Conservation (phyloP, 2,329 filamentous ascomycete species). For the Pseudogymnoascus verrucosus region DNA sequence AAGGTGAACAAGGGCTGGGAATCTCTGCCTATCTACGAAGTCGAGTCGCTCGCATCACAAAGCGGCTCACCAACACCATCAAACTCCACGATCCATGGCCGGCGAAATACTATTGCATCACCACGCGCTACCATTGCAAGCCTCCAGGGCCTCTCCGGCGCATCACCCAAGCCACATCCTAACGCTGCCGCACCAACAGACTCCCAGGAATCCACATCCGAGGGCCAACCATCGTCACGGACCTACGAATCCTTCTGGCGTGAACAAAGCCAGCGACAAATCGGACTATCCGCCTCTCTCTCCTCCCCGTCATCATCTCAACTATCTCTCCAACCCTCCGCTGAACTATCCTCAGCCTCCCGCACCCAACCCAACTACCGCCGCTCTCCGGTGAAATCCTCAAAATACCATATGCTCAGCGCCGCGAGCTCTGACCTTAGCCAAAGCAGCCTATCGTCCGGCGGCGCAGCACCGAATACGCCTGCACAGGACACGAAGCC, state of each 20-base stretch:
- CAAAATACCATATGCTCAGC: constrained; percentile 18
- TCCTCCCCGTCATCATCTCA: constrained; percentile 37
- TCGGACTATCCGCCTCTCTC: constrained; percentile 34
- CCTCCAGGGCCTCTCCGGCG: constrained; percentile 23
- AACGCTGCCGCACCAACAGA: constrained; percentile 19
- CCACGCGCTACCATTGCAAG: constrained; percentile 38
- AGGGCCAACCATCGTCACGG: constrained; percentile 21
- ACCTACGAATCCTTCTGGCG: constrained; percentile 41
- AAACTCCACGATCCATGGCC: constrained; percentile 46
- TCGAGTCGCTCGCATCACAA: constrained; percentile 66
- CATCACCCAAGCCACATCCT: constrained; percentile 6
- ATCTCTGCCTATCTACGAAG: constrained; percentile 65
- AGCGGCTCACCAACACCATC: constrained; percentile 55
- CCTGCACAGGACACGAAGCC: neutral
- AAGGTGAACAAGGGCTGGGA: constrained; percentile 91
- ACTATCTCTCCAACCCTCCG: constrained; percentile 28
- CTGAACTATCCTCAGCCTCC: constrained; percentile 28
- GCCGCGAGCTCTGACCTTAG: constrained; percentile 13
- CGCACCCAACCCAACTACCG: constrained; percentile 18
- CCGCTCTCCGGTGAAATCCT: constrained; percentile 25
- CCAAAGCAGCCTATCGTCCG: constrained; percentile 16
- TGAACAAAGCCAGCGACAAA: constrained; percentile 30
- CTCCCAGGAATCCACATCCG: constrained; percentile 29
- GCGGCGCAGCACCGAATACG: neutral
- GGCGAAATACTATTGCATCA: constrained; percentile 46